Evolutionary conservation across 164 flowering plant species (phyloP).

Genomic region (Magnolia kwangsiensis): DNA sequence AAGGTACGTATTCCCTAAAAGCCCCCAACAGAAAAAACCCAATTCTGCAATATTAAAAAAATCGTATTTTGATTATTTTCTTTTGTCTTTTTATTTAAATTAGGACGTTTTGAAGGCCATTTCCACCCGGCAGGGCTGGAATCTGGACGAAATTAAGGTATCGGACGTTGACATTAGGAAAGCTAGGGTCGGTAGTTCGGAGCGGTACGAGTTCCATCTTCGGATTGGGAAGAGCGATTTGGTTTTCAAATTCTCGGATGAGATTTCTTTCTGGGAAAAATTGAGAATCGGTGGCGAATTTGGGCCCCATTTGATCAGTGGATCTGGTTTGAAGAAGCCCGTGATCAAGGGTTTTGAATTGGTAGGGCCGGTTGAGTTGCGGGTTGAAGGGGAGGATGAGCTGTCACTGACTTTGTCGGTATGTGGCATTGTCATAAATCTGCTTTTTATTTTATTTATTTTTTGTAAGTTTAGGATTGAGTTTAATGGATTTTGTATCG

Average conservation of each 20-base stretch:
- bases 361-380: constrained; percentile 67
- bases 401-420: constrained; percentile 57
- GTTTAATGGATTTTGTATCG: neutral
- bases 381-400: constrained; percentile 30
- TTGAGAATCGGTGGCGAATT: constrained; percentile 19
- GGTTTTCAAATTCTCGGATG: constrained; percentile 36
- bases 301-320: constrained; percentile 22
- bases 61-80: neutral
- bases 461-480: neutral
- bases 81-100: neutral
- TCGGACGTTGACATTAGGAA: constrained; percentile 33
- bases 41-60: neutral
- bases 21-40: too few relatives aligned
- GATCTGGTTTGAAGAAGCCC: constrained; percentile 23
- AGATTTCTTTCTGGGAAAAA: constrained; percentile 49
- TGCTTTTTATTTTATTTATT: neutral
- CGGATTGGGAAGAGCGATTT: constrained; percentile 38
- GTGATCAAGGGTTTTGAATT: constrained; percentile 39
- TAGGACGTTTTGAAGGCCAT: constrained; percentile 63
- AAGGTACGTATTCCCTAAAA: neutral
- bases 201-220: constrained; percentile 38
- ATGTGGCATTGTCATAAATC: constrained; percentile 14
- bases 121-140: constrained; percentile 48
- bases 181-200: constrained; percentile 32
- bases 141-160: constrained; percentile 31